A percentile compares a stretch with the other conserved stretches of the same genome.
Evolutionary conservation across 345 rosid species (phyloP).

Genomic region (Lenwebbia sp.): DNA sequence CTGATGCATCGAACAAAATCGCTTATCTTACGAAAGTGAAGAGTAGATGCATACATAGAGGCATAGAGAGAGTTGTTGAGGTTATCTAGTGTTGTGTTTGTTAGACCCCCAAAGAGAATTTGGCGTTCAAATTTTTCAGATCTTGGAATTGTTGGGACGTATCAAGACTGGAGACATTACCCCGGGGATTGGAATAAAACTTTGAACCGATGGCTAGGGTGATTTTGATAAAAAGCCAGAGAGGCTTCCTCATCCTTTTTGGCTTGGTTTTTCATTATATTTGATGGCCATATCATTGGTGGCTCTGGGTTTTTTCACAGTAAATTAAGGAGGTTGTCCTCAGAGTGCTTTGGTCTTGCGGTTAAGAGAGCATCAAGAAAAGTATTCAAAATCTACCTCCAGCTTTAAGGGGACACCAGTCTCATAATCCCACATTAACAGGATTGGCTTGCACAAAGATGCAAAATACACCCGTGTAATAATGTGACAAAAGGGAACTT

Average conservation of each 20-base stretch:
- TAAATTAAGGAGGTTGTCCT: neutral
- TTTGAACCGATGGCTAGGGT: neutral
- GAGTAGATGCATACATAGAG: neutral
- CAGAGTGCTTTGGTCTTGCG: neutral
- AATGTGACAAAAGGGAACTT: neutral
- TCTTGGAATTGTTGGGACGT: neutral
- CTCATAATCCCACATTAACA: neutral
- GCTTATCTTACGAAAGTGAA: neutral
- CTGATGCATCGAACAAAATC: neutral
- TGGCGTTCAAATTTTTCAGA: neutral
- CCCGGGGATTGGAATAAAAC: neutral
- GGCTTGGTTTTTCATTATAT: neutral
- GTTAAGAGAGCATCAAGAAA: neutral
- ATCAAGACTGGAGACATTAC: neutral
- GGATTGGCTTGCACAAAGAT: neutral
- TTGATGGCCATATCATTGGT: neutral
- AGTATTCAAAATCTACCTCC: neutral
- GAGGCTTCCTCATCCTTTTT: neutral
- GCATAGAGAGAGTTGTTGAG: neutral
- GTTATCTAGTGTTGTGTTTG: too few species aligned
- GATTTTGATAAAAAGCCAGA: neutral
- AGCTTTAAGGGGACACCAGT: neutral
- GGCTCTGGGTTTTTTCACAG: neutral
- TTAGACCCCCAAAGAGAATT: neutral
- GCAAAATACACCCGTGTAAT: neutral